phyloP scores from a whole-genome alignment of 768 basidiomycete genomes.

The Calocybe cyanea region DNA sequence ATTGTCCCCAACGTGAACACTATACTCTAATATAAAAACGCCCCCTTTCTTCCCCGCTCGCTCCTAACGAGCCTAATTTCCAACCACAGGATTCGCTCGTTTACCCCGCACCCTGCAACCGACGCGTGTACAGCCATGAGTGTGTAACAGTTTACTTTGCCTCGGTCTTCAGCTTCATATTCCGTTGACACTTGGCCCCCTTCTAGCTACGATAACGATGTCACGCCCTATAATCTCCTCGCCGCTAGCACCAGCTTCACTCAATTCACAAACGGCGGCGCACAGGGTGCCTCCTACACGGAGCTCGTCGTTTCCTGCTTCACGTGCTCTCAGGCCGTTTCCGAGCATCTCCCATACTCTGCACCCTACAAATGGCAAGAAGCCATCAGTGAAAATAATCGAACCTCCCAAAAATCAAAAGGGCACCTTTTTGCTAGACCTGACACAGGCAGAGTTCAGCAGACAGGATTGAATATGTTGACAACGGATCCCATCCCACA shows the following conservation, averaged over 20 bases:
- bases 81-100: conserved; percentile 1
- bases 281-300: conserved; percentile 38
- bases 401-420: conserved; percentile 72
- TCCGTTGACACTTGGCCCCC: conserved; percentile 5
- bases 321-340: conserved; percentile 78
- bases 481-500: not conserved
- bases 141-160: conserved; percentile 20
- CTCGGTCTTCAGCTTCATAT: not conserved
- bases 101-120: conserved; percentile 3
- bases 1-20: conserved; percentile 19
- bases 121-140: conserved; percentile 30
- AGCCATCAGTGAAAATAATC: conserved; percentile 69
- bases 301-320: conserved; percentile 57
- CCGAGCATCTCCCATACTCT: conserved; percentile 52
- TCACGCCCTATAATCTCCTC: conserved; percentile 57
- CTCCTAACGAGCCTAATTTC: conserved; percentile 8
- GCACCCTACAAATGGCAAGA: conserved; percentile 27
- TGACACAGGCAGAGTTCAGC: conserved; percentile 82
- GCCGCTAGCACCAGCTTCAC: conserved; percentile 49
- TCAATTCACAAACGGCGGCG: conserved; percentile 22
- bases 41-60: not conserved
- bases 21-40: conserved; percentile 26
- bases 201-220: conserved; percentile 40
- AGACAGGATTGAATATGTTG: conserved; percentile 42
- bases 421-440: conserved; percentile 68